Evolutionary conservation across 2,329 filamentous ascomycete genomes (phyloP).

Genomic region (Hymenoscyphus linearis): DNA sequence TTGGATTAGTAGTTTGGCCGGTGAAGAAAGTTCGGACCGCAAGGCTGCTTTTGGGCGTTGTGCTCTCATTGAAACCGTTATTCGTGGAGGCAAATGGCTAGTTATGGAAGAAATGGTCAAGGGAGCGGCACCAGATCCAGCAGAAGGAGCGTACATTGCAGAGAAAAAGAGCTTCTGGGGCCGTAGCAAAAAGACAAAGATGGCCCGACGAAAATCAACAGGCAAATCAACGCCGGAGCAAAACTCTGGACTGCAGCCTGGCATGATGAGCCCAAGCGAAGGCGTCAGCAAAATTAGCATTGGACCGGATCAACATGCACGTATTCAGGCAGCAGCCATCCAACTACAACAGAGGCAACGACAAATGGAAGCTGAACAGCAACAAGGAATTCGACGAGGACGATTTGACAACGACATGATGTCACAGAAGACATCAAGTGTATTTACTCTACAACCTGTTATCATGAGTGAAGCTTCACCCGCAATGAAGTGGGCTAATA

Average conservation of each 20-base stretch:
- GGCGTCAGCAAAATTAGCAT: constrained; percentile 73
- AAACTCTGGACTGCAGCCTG: constrained; percentile 35
- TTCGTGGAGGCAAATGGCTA: constrained; percentile 78
- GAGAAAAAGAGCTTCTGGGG: constrained; percentile 95
- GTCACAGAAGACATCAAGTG: constrained; percentile 77
- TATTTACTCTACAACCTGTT: constrained; percentile 79
- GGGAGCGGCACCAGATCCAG: constrained; percentile 79
- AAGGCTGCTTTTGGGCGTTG: constrained; percentile 95
- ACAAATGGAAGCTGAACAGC: constrained; percentile 56
- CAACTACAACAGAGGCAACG: constrained; percentile 73
- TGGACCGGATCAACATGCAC: constrained; percentile 84
- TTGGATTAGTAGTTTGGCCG: constrained; percentile 94
- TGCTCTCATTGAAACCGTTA: constrained; percentile 82
- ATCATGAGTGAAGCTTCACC: constrained; percentile 84
- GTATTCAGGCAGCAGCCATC: constrained; percentile 85
- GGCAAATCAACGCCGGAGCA: constrained; percentile 54
- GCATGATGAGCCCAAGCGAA: constrained; percentile 37
- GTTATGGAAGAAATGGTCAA: constrained; percentile 96
- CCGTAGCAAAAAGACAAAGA: constrained; percentile 67
- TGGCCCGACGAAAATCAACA: constrained; percentile 65
- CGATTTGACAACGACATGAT: constrained; percentile 51
- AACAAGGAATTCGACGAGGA: constrained; percentile 42
- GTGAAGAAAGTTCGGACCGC: constrained; percentile 76
- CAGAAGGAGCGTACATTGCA: constrained; percentile 81
- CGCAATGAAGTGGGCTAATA: constrained; percentile 94